phyloP scores from a whole-genome alignment of 148 eudicot species.

The Rhododendron simsii region DNA sequence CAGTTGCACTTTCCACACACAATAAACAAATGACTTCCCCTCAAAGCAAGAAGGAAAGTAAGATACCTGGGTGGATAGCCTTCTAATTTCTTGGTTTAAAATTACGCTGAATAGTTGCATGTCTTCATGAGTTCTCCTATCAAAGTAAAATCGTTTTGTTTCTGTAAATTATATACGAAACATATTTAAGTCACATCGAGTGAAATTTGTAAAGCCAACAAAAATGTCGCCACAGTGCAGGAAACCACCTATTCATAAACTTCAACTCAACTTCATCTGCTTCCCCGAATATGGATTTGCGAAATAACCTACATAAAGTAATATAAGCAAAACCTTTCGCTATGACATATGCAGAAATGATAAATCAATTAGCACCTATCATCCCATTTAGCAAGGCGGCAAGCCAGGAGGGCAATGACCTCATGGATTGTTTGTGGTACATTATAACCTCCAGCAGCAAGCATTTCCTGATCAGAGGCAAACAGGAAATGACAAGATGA shows the following conservation, averaged over 20 bases:
- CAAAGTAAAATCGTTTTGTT: not conserved
- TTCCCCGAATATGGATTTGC: slow-evolving; percentile 83
- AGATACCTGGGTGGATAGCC: slow-evolving; percentile 72
- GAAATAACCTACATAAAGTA: slow-evolving; percentile 43
- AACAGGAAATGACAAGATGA: not conserved
- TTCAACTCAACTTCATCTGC: slow-evolving; percentile 92
- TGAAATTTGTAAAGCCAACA: not conserved
- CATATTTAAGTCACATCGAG: not conserved
- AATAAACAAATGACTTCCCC: not conserved
- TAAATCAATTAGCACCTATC: slow-evolving; percentile 1
- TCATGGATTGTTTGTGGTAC: not conserved
- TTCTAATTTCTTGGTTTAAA: slow-evolving; percentile 83
- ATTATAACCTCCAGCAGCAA: not conserved
- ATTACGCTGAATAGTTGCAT: slow-evolving; percentile 70
- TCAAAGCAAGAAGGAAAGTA: not conserved
- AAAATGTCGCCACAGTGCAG: not conserved
- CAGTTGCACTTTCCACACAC: not conserved
- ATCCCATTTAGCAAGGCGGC: slow-evolving; percentile 4
- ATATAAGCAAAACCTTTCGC: not conserved
- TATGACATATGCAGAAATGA: not conserved
- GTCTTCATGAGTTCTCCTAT: slow-evolving; percentile 90
- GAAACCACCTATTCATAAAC: slow-evolving; percentile 79
- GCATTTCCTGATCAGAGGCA: slow-evolving; percentile 1
- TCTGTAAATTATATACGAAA: not conserved
- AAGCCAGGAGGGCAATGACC: not conserved